Evolutionary conservation across 78 protist genomes (phyloP).

Genomic region (Dictyostelium intermedium): DNA sequence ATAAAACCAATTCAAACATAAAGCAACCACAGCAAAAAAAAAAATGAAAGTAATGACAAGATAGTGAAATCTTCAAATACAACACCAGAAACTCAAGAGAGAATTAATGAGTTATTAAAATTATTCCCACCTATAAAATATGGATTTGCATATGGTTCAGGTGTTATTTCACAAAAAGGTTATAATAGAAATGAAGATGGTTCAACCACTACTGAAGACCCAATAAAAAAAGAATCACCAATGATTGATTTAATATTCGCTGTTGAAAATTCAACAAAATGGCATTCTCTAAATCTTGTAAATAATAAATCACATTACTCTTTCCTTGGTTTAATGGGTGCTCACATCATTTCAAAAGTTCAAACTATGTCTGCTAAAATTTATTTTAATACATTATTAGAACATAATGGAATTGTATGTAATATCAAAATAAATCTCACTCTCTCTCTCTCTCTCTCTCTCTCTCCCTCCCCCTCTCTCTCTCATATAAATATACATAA

Average conservation of each 20-base stretch:
- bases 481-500: background rate
- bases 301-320: conserved; percentile 21
- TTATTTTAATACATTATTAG: conserved; percentile 51
- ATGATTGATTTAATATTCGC: conserved; percentile 72
- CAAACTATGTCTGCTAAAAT: conserved; percentile 30
- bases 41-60: background rate
- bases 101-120: background rate
- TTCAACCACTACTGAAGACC: background rate
- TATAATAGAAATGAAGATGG: background rate
- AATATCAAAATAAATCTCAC: background rate
- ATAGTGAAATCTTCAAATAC: background rate
- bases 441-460: background rate
- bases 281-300: conserved; percentile 42
- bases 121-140: conserved; percentile 55
- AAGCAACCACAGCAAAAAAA: background rate
- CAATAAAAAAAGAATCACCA: background rate
- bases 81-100: conserved; percentile 8
- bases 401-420: conserved; percentile 52
- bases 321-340: conserved; percentile 23
- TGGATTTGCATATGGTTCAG: conserved; percentile 78
- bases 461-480: background rate
- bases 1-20: background rate
- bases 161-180: conserved; percentile 46
- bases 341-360: background rate
- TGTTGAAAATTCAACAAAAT: conserved; percentile 30